Percentiles rank a stretch among this genome's conserved stretches.
These are phyloP conservation scores for Fusarium begoniae DNA, from an alignment of 2,329 filamentous ascomycete species.

Conservation along the genomic window DNA sequence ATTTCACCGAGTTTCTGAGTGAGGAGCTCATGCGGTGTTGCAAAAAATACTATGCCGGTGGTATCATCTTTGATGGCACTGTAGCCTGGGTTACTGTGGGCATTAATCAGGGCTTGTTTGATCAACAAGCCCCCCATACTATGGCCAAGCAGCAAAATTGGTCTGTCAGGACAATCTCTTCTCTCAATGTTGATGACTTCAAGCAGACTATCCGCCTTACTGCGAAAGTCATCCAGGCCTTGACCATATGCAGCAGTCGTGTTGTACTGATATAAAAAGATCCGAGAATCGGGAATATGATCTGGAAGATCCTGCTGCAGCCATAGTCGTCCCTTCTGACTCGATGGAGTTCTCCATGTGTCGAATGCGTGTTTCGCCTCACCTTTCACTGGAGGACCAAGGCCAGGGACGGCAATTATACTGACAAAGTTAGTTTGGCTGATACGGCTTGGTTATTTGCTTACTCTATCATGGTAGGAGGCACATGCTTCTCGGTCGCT, in stretches of 20 bases:
- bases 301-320: neutral
- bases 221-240: neutral
- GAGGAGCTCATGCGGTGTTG: accelerated
- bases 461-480: neutral
- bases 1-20: neutral
- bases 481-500: accelerated
- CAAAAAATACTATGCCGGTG: neutral
- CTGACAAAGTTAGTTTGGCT: neutral
- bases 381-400: neutral
- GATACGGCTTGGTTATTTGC: accelerated
- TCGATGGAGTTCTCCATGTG: neutral
- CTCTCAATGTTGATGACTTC: neutral
- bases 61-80: neutral
- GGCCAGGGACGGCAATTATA: neutral
- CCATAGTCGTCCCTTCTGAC: neutral
- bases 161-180: neutral
- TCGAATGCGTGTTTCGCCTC: neutral
- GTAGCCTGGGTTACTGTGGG: neutral
- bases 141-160: neutral
- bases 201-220: neutral
- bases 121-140: neutral
- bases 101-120: neutral
- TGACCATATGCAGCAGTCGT: neutral
- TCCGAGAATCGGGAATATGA: neutral
- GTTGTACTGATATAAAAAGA: neutral